Evolutionary conservation across 441 rosid species (phyloP).

Genomic region (Syzygium syzygioides): DNA sequence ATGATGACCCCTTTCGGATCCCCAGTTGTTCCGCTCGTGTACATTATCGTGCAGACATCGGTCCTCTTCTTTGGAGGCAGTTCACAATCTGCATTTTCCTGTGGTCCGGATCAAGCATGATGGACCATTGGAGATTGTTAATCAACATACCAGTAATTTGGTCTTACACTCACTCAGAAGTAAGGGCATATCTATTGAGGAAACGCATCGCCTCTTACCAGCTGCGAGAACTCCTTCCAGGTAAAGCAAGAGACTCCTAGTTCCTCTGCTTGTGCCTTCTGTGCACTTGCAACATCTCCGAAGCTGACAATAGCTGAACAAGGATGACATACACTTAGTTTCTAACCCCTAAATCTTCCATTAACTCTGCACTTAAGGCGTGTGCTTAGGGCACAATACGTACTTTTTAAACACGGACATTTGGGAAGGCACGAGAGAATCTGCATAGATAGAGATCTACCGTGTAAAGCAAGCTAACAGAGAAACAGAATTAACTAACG

Average conservation of each 20-base stretch:
- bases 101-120: background rate
- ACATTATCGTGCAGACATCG: constrained; percentile 84
- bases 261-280: constrained; percentile 68
- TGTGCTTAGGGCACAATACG: background rate
- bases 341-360: background rate
- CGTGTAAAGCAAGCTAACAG: background rate
- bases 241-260: constrained; percentile 65
- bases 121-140: background rate
- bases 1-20: constrained; percentile 93
- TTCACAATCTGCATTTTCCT: constrained; percentile 60
- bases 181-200: background rate
- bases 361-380: background rate
- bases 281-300: constrained; percentile 39
- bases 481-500: background rate
- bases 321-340: background rate
- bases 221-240: constrained; percentile 60
- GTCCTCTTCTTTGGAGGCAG: constrained; percentile 61
- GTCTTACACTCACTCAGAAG: background rate
- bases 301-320: constrained; percentile 77
- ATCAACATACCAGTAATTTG: background rate
- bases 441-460: constrained; percentile 24
- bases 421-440: constrained; percentile 60
- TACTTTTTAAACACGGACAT: constrained; percentile 71
- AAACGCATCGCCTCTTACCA: constrained; percentile 28
- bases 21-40: constrained; percentile 94